Percentiles rank a stretch among this genome's conserved stretches.
phyloP scores from a whole-genome alignment of 2,329 filamentous ascomycete species.

The Lecanicillium sp. region DNA sequence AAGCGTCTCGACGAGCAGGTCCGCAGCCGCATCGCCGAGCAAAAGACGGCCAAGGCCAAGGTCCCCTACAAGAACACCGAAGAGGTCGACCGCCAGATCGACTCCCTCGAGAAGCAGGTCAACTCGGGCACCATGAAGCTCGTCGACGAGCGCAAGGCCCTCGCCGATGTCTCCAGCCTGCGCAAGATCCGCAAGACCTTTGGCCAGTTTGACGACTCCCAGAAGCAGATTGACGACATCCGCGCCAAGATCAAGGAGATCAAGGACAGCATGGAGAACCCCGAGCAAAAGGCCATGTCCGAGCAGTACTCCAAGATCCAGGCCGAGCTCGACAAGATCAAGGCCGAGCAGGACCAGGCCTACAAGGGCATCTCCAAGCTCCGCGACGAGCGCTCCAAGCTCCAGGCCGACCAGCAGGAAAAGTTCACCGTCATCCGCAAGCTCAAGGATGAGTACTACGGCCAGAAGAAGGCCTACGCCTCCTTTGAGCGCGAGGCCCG shows the following conservation, averaged over 20 bases:
- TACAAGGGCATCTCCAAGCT: slow-evolving; percentile 83
- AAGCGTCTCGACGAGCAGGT: slow-evolving; percentile 86
- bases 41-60: slow-evolving; percentile 76
- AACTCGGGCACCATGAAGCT: slow-evolving; percentile 88
- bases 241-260: slow-evolving; percentile 83
- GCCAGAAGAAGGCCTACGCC: slow-evolving; percentile 71
- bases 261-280: slow-evolving; percentile 83
- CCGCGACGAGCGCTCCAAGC: slow-evolving; percentile 76
- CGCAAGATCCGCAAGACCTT: slow-evolving; percentile 91
- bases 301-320: slow-evolving; percentile 82
- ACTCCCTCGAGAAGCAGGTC: slow-evolving; percentile 73
- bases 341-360: slow-evolving; percentile 82
- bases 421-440: slow-evolving; percentile 77
- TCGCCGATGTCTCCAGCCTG: slow-evolving; percentile 73
- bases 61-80: slow-evolving; percentile 80
- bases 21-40: slow-evolving; percentile 75
- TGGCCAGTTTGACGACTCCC: slow-evolving; percentile 69
- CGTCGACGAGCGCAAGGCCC: slow-evolving; percentile 93
- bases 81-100: slow-evolving; percentile 79
- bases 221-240: slow-evolving; percentile 84
- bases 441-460: slow-evolving; percentile 84
- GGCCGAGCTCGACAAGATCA: slow-evolving; percentile 81
- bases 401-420: slow-evolving; percentile 78
- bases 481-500: slow-evolving; percentile 79
- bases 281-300: slow-evolving; percentile 76